Evolutionary conservation across 1,284 basidiomycete genomes (phyloP).

Genomic region (Sanghuangporus sanghuang): DNA sequence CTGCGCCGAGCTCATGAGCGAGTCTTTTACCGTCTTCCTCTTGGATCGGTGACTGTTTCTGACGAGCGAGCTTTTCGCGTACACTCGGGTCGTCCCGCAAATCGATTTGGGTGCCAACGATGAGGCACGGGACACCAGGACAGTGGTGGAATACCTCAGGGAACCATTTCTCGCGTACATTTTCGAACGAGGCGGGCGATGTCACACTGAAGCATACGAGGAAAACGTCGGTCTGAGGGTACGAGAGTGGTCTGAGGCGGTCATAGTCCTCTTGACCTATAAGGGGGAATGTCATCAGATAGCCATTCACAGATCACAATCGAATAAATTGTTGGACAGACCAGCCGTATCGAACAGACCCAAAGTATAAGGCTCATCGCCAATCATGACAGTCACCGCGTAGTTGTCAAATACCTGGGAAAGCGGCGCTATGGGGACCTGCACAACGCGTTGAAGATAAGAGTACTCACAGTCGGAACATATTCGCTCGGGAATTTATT

Average conservation of each 20-base stretch:
- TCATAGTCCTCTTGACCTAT: constrained; percentile 99
- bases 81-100: constrained; percentile 91
- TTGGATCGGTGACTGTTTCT: constrained; percentile 93
- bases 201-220: constrained; percentile 99
- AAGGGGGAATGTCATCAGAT: neutral
- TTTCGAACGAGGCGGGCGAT: constrained; percentile 97
- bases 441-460: constrained; percentile 23
- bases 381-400: constrained; percentile 99
- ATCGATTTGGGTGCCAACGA: constrained; percentile 98
- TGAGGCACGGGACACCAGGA: constrained; percentile 98
- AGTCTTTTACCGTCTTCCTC: constrained; percentile 90
- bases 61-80: constrained; percentile 90
- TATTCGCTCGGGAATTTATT: constrained; percentile 99
- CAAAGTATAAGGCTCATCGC: constrained; percentile 97
- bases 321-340: constrained; percentile 31
- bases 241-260: constrained; percentile 95
- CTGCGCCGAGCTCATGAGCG: constrained; percentile 92
- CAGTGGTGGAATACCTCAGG: constrained; percentile 99
- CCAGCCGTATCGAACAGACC: constrained; percentile 98
- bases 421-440: constrained; percentile 9
- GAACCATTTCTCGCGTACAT: constrained; percentile 99
- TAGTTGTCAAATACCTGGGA: constrained; percentile 92
- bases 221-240: constrained; percentile 99
- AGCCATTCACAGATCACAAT: neutral
- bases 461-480: constrained; percentile 85